Evolutionary conservation across 1,284 basidiomycete genomes (phyloP).

Genomic region (Sanghuangporus sanghuang): DNA sequence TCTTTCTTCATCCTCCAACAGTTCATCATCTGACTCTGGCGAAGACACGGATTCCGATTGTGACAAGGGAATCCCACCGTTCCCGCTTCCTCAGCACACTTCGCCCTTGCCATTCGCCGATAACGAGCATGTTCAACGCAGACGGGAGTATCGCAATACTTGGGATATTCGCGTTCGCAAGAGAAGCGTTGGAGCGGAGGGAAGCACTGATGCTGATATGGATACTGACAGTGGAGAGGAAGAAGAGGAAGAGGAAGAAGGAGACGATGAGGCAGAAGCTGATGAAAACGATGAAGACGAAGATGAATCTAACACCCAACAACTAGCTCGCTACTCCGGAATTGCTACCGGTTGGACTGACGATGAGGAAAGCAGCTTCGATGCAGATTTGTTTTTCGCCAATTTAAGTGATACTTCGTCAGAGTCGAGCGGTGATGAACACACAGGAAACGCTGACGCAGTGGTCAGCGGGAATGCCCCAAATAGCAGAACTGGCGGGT

Average conservation of each 20-base stretch:
- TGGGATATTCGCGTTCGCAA: conserved; percentile 69
- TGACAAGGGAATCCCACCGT: conserved; percentile 57
- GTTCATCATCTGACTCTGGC: conserved; percentile 26
- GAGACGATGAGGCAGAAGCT: conserved; percentile 37
- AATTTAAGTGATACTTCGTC: conserved; percentile 43
- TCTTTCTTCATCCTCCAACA: conserved; percentile 36
- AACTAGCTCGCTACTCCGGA: conserved; percentile 44
- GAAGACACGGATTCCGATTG: conserved; percentile 49
- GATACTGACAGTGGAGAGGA: conserved; percentile 47
- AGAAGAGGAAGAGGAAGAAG: conserved; percentile 47
- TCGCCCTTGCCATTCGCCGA: conserved; percentile 50
- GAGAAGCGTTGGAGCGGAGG: conserved; percentile 55
- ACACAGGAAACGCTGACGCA: conserved; percentile 29
- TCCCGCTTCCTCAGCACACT: conserved; percentile 31
- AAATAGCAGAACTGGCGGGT: conserved; percentile 21
- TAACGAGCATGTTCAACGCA: conserved; percentile 37
- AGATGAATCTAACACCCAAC: conserved; percentile 31
- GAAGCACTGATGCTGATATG: conserved; percentile 45
- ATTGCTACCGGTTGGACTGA: conserved; percentile 64
- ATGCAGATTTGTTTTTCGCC: conserved; percentile 74
- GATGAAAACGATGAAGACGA: conserved; percentile 39
- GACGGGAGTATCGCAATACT: conserved; percentile 42
- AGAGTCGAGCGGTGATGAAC: conserved; percentile 27
- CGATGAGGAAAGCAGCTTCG: conserved; percentile 61
- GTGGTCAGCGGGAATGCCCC: conserved; percentile 34